A percentile compares a stretch with the other conserved stretches of the same genome.
Evolutionary conservation across 257 asterid species (phyloP).

Genomic region (Solanum lycopersicoides): DNA sequence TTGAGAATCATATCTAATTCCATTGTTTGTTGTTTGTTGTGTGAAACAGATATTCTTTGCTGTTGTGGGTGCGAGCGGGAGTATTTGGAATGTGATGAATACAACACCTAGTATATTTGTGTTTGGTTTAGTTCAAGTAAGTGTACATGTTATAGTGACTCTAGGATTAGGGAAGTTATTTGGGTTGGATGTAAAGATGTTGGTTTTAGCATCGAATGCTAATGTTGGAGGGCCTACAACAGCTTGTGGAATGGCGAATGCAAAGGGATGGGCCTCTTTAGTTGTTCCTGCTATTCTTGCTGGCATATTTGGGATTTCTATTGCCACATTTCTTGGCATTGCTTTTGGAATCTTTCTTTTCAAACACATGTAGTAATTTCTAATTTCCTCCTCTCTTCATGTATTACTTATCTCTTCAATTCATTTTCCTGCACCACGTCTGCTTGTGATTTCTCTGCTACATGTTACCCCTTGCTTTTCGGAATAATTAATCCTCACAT

Average conservation of each 20-base stretch:
- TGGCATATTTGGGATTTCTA: slow-evolving; percentile 67
- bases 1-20: background rate
- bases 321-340: slow-evolving; percentile 75
- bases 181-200: slow-evolving; percentile 31
- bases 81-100: slow-evolving; percentile 57
- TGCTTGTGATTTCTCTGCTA: no score
- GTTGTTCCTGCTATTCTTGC: slow-evolving; percentile 69
- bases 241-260: slow-evolving; percentile 80
- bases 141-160: slow-evolving; percentile 51
- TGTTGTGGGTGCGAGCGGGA: slow-evolving; percentile 83
- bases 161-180: slow-evolving; percentile 53
- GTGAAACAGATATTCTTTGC: slow-evolving; percentile 58
- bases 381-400: background rate
- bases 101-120: slow-evolving; percentile 75
- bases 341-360: slow-evolving; percentile 56
- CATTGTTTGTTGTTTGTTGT: background rate
- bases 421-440: no score
- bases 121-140: slow-evolving; percentile 66
- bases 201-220: slow-evolving; percentile 75
- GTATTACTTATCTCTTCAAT: no score
- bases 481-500: no score
- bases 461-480: no score
- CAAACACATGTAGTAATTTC: slow-evolving; percentile 25
- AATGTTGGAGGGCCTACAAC: slow-evolving; percentile 91
- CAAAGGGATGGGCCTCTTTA: slow-evolving; percentile 69